Percentiles rank a stretch among this genome's conserved stretches.
Conservation (phyloP, 768 basidiomycete species). For the Dendrothele bispora region DNA sequence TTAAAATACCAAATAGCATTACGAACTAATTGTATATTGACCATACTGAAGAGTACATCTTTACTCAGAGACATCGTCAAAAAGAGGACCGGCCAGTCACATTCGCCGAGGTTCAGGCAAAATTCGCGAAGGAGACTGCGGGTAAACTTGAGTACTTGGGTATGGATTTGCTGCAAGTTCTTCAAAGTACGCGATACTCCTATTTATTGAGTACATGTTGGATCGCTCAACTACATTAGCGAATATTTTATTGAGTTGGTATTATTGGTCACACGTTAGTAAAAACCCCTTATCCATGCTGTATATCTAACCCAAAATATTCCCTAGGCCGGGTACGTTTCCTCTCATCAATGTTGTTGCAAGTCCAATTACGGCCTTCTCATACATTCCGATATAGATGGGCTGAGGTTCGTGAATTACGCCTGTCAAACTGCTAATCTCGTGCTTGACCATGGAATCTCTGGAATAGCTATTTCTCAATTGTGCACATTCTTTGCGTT, state of each 20-base stretch:
- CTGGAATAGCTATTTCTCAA: slow-evolving; percentile 59
- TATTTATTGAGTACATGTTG: neutral
- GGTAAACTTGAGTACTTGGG: slow-evolving; percentile 50
- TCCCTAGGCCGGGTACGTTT: too few species aligned
- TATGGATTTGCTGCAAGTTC: slow-evolving; percentile 53
- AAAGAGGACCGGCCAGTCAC: slow-evolving; percentile 52
- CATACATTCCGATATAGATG: too few species aligned
- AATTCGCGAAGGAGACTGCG: slow-evolving; percentile 49
- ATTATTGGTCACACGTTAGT: slow-evolving; percentile 75
- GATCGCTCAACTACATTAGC: slow-evolving; percentile 36
- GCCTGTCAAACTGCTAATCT: too few species aligned
- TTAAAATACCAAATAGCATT: slow-evolving; percentile 3
- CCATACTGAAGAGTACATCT: slow-evolving; percentile 54
- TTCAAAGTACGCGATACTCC: slow-evolving; percentile 52
- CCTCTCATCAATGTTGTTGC: slow-evolving; percentile 10
- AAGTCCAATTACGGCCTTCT: too few species aligned
- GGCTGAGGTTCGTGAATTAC: slow-evolving; percentile 55
- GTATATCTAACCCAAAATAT: too few species aligned
- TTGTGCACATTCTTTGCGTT: slow-evolving; percentile 56
- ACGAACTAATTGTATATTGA: slow-evolving; percentile 7
- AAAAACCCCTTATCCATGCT: too few species aligned
- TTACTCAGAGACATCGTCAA: slow-evolving; percentile 43
- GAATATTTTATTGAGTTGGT: slow-evolving; percentile 64
- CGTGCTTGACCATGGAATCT: too few species aligned
- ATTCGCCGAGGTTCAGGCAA: slow-evolving; percentile 67